Percentiles rank a stretch among this genome's conserved stretches.
These are phyloP conservation scores for Phytopythium aichiense DNA, from an alignment of 352 stramenopile species.

Conservation along the genomic window DNA sequence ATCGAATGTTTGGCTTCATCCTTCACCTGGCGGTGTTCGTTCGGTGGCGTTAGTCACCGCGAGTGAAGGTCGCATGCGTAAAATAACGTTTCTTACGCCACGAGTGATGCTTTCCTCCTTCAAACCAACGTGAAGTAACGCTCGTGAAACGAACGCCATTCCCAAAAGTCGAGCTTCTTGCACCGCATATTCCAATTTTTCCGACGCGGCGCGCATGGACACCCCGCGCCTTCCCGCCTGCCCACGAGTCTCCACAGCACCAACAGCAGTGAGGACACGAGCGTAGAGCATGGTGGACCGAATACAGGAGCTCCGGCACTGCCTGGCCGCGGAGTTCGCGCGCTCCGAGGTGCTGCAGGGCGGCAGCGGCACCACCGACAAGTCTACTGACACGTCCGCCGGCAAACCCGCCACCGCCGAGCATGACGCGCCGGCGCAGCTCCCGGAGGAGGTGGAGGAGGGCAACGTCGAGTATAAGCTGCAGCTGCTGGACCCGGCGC, in stretches of 20 bases:
- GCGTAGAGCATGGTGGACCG: conserved; percentile 1
- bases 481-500: conserved; percentile 67
- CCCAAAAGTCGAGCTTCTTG: background rate
- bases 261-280: background rate
- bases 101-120: background rate
- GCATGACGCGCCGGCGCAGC: conserved; percentile 6
- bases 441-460: conserved; percentile 83
- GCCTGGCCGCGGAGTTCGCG: conserved; percentile 21
- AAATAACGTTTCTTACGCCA: background rate
- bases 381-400: background rate
- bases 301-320: conserved; percentile 13
- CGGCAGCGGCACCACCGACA: background rate
- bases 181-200: background rate
- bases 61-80: conserved; percentile 2
- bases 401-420: too few relatives aligned
- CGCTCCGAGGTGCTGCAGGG: background rate
- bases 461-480: conserved; percentile 92
- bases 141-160: background rate
- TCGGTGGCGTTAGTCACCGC: background rate
- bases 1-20: too few relatives aligned
- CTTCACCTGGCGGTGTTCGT: background rate
- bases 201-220: background rate
- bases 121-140: background rate
- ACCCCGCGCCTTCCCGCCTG: background rate
- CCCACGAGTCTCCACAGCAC: background rate